Percentiles rank a stretch among this genome's conserved stretches.
Evolutionary conservation across 805 yeast genomes (phyloP).

Genomic region (Tetrapisispora nanseiensis): DNA sequence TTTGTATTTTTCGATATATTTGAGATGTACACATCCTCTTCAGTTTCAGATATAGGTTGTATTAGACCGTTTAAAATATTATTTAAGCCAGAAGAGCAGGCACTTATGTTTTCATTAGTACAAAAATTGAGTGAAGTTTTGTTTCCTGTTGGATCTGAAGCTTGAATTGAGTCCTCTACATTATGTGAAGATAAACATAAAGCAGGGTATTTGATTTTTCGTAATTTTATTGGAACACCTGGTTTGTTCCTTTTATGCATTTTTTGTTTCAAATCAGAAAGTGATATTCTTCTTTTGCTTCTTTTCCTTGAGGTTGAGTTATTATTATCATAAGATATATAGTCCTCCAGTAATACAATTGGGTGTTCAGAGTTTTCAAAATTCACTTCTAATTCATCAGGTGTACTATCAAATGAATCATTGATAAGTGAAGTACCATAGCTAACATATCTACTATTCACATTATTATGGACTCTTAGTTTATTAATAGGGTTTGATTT

Average conservation of each 20-base stretch:
- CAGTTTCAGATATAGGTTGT: constrained; percentile 6
- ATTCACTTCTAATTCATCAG: neutral
- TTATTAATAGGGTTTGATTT: constrained; percentile 12
- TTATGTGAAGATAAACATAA: too few relatives aligned
- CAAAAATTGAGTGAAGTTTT: neutral
- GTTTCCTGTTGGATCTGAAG: neutral
- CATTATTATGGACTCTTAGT: constrained; percentile 13
- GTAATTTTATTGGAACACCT: constrained; percentile 20
- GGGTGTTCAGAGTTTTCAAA: constrained; percentile 11
- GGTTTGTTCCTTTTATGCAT: constrained; percentile 13
- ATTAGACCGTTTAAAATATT: constrained; percentile 14
- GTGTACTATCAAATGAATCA: neutral
- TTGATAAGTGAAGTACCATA: constrained; percentile 3
- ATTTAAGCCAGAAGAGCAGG: neutral
- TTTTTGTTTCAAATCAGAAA: constrained; percentile 22
- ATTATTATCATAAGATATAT: constrained; percentile 14
- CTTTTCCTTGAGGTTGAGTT: neutral
- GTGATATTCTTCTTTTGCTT: constrained; percentile 19
- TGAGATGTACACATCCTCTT: constrained; percentile 17
- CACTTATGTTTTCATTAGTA: neutral
- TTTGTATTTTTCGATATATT: constrained; percentile 9
- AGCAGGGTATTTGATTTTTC: constrained; percentile 2
- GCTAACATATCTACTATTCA: constrained; percentile 11
- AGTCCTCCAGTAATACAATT: constrained; percentile 25
- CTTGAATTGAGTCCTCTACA: constrained; percentile 3